Percentiles rank a stretch among this genome's conserved stretches.
These are phyloP conservation scores for Neurospora pannonica DNA, from an alignment of 495 filamentous ascomycete genomes.

Conservation along the genomic window DNA sequence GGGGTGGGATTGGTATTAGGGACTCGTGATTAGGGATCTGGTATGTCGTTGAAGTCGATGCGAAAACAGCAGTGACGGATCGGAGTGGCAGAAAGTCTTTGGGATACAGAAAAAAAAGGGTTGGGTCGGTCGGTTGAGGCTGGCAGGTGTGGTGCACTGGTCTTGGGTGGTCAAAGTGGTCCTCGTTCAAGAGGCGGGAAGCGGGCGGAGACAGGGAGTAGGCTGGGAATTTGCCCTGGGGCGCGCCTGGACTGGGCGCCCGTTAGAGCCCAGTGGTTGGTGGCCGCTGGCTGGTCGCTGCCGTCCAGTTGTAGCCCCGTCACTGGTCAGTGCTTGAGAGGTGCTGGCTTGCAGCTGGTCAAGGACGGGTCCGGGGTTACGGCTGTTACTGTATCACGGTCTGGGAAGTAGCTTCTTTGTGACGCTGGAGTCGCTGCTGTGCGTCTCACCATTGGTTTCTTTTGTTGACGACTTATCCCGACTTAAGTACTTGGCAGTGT, in stretches of 20 bases:
- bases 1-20: slow-evolving; percentile 9
- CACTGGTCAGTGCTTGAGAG: not conserved
- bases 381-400: not conserved
- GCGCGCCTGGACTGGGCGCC: not conserved
- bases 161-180: not conserved
- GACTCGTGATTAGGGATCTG: not conserved
- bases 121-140: not conserved
- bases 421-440: not conserved
- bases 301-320: not conserved
- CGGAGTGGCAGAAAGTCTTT: not conserved
- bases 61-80: not conserved
- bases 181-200: not conserved
- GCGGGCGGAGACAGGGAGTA: not conserved
- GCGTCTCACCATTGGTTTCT: not conserved
- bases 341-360: not conserved
- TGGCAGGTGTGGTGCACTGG: not conserved
- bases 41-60: not conserved
- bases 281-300: not conserved
- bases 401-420: not conserved
- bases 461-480: not conserved
- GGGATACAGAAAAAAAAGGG: not conserved
- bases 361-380: not conserved
- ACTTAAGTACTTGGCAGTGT: not conserved
- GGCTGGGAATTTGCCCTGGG: not conserved
- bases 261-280: not conserved